These are phyloP conservation scores for Serendipita sp. DNA, from an alignment of 768 basidiomycete genomes.

Conservation along the genomic window DNA sequence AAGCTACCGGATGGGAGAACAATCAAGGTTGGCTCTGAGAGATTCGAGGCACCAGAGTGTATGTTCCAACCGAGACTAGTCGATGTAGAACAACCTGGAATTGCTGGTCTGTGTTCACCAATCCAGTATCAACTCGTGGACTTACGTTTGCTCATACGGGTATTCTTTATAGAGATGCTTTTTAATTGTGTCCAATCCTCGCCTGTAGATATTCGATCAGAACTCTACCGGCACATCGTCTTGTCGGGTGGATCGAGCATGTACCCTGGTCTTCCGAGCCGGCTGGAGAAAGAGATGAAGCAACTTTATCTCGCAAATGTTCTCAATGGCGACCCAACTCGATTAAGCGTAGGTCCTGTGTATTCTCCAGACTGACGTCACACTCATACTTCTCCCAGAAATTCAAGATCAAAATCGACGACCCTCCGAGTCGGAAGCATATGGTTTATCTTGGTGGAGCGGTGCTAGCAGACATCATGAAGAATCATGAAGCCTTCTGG, in stretches of 20 bases:
- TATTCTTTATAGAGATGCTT: slow-evolving; percentile 56
- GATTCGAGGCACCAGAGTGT: slow-evolving; percentile 98
- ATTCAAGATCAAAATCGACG: slow-evolving; percentile 98
- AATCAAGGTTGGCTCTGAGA: slow-evolving; percentile 96
- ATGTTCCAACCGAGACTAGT: slow-evolving; percentile 99
- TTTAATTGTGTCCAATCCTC: slow-evolving; percentile 91
- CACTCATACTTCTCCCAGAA: slow-evolving; percentile 37
- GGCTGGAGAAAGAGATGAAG: slow-evolving; percentile 99
- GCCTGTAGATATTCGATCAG: slow-evolving; percentile 73
- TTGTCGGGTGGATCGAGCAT: slow-evolving; percentile 96
- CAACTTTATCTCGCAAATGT: slow-evolving; percentile 93
- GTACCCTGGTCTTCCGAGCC: slow-evolving; percentile 95
- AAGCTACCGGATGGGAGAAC: slow-evolving; percentile 89
- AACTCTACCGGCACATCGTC: slow-evolving; percentile 95
- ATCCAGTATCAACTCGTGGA: background rate
- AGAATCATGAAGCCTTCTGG: slow-evolving; percentile 87
- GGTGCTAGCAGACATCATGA: slow-evolving; percentile 99
- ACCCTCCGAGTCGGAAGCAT: slow-evolving; percentile 93
- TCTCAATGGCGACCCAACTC: slow-evolving; percentile 60
- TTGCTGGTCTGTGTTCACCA: slow-evolving; percentile 45
- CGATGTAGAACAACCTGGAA: slow-evolving; percentile 90
- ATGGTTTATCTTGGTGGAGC: slow-evolving; percentile 99
- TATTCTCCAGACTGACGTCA: background rate
- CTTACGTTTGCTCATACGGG: background rate
- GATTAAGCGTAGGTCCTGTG: slow-evolving; percentile 58